A percentile compares a stretch with the other conserved stretches of the same genome.
Evolutionary conservation across 2,329 filamentous ascomycete genomes (phyloP).

Genomic region (Xylaria sp.): DNA sequence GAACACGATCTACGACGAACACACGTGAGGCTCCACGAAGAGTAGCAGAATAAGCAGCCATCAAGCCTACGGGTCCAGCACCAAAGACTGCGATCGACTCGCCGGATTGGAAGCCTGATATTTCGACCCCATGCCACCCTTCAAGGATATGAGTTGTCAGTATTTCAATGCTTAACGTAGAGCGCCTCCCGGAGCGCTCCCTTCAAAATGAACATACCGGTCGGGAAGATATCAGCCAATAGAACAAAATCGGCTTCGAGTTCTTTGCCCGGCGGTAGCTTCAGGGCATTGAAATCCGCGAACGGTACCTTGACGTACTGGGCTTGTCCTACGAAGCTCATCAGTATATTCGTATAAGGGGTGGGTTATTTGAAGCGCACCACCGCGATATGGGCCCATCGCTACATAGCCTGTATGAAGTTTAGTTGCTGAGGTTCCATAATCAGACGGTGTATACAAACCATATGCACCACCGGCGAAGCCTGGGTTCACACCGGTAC

Average conservation of each 20-base stretch:
- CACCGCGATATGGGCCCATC: conserved; percentile 26
- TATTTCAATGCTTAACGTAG: not conserved
- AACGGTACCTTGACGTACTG: conserved; percentile 27
- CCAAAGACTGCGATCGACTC: conserved; percentile 50
- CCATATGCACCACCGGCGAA: conserved; percentile 28
- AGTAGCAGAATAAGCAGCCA: conserved; percentile 49
- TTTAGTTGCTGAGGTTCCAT: not conserved
- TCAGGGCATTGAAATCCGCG: conserved; percentile 29
- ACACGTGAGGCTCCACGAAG: conserved; percentile 50
- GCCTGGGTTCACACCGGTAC: conserved; percentile 26
- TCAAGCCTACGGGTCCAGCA: conserved; percentile 51
- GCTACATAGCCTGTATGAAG: conserved; percentile 16
- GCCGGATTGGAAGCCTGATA: conserved; percentile 24
- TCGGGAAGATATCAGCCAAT: conserved; percentile 28
- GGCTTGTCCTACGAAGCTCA: conserved; percentile 5
- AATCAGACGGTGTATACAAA: not conserved
- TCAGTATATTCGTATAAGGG: not conserved
- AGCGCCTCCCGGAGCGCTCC: not conserved
- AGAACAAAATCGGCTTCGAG: conserved; percentile 24
- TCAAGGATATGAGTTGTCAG: not conserved
- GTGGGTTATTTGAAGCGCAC: no score
- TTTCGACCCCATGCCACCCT: conserved; percentile 26
- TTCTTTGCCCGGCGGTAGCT: conserved; percentile 25
- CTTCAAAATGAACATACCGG: conserved; percentile 2
- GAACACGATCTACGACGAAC: conserved; percentile 49